These are phyloP conservation scores for Cercospora sp. DNA, from an alignment of 2,329 filamentous ascomycete species.

Conservation along the genomic window DNA sequence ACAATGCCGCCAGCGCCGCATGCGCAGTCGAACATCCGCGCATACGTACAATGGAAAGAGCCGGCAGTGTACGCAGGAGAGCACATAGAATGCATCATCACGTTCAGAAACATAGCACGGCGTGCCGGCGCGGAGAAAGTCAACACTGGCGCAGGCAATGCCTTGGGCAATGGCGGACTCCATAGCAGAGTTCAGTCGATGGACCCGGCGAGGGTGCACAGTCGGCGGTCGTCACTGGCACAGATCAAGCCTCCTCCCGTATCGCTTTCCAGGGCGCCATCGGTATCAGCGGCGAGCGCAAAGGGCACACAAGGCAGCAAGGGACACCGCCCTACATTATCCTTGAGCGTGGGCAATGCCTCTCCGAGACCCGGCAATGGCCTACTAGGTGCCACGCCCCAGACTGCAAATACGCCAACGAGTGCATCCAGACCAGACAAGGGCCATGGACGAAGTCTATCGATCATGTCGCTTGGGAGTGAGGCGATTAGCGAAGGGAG, in stretches of 20 bases:
- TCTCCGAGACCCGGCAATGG: constrained; percentile 28
- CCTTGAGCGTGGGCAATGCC: constrained; percentile 52
- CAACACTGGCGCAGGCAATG: constrained; percentile 34
- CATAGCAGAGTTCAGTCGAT: constrained; percentile 24
- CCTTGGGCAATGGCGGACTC: constrained; percentile 18
- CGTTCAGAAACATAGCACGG: constrained; percentile 79
- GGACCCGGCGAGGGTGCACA: constrained; percentile 22
- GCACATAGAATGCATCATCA: constrained; percentile 92
- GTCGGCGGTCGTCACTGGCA: constrained; percentile 30
- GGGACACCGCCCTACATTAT: constrained; percentile 68
- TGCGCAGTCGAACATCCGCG: constrained; percentile 71
- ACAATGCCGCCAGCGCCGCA: constrained; percentile 19
- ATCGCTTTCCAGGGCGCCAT: constrained; percentile 25
- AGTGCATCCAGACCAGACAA: constrained; percentile 52
- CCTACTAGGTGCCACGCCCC: constrained; percentile 28
- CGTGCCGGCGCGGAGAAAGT: constrained; percentile 32
- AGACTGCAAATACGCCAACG: constrained; percentile 29
- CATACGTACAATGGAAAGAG: constrained; percentile 93
- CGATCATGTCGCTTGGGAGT: constrained; percentile 52
- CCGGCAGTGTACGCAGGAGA: constrained; percentile 95
- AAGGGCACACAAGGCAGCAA: constrained; percentile 22
- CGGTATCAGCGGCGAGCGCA: constrained; percentile 21
- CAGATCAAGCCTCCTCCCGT: constrained; percentile 20
- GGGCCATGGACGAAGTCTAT: constrained; percentile 49
- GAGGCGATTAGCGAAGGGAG: constrained; percentile 39